These are phyloP conservation scores for Hericium coralloides DNA, from an alignment of 768 basidiomycete genomes.

Conservation along the genomic window DNA sequence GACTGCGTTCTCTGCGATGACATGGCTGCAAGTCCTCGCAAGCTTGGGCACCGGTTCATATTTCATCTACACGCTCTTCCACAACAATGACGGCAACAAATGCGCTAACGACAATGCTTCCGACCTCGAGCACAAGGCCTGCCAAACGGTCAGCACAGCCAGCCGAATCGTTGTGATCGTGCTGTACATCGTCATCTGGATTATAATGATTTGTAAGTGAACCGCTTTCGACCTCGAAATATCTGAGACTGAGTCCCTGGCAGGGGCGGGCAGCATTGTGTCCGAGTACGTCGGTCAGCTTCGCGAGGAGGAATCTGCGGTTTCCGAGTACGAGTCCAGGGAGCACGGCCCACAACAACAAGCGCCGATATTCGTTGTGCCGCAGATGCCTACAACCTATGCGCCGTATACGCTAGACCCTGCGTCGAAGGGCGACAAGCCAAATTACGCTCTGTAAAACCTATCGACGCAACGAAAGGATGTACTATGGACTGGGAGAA, in stretches of 20 bases:
- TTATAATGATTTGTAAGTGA: slow-evolving; percentile 45
- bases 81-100: slow-evolving; percentile 27
- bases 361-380: no score
- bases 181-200: slow-evolving; percentile 41
- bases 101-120: slow-evolving; percentile 29
- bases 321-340: no score
- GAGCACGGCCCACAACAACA: no score
- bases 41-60: slow-evolving; percentile 40
- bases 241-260: background rate
- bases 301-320: slow-evolving; percentile 33
- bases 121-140: slow-evolving; percentile 27
- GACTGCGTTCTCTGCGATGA: slow-evolving; percentile 31
- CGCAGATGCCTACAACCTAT: no score
- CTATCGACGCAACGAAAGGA: no score
- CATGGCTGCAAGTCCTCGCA: slow-evolving; percentile 37
- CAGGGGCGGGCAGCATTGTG: slow-evolving; percentile 46
- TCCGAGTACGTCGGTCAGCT: slow-evolving; percentile 45
- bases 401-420: no score
- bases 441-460: no score
- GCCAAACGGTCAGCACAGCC: slow-evolving; percentile 33
- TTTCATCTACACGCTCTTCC: slow-evolving; percentile 37
- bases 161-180: slow-evolving; percentile 35
- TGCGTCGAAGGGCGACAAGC: no score
- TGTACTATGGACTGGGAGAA: no score
- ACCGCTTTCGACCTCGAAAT: background rate